A percentile compares a stretch with the other conserved stretches of the same genome.
phyloP scores from a whole-genome alignment of 1,284 basidiomycete genomes.

The Austropuccinia psidii region DNA sequence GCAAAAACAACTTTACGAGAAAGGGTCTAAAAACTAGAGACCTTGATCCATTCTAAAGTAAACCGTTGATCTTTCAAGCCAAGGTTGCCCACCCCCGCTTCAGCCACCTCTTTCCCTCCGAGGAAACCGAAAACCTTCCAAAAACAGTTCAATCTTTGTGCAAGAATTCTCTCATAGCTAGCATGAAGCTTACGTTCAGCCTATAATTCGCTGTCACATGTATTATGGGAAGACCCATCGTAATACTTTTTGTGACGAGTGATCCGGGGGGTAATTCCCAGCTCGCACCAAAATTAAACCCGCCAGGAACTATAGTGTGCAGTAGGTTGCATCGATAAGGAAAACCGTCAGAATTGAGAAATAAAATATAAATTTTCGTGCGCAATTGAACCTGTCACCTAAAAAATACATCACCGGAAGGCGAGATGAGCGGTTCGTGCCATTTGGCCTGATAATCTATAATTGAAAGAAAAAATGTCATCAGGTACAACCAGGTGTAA shows the following conservation, averaged over 20 bases:
- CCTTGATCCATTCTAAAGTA: constrained; percentile 11
- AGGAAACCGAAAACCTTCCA: constrained; percentile 12
- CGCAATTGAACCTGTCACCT: background rate
- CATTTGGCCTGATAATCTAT: background rate
- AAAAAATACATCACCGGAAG: background rate
- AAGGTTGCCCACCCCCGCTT: constrained; percentile 1
- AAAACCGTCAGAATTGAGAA: background rate
- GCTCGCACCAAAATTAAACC: background rate
- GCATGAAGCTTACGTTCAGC: background rate
- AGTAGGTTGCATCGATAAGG: background rate
- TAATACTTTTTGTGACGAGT: background rate
- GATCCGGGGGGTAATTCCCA: background rate
- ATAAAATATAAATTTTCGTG: background rate
- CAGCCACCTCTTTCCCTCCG: constrained; percentile 1
- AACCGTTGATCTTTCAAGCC: constrained; percentile 27
- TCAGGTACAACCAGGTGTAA: background rate
- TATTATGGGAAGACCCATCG: background rate
- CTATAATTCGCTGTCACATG: background rate
- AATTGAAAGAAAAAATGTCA: background rate
- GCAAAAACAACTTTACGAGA: too few relatives aligned
- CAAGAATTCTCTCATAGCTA: background rate
- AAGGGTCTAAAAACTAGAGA: background rate
- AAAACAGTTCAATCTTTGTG: background rate
- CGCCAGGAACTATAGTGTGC: background rate
- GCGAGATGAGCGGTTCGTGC: background rate